A percentile compares a stretch with the other conserved stretches of the same genome.
These are phyloP conservation scores for Tricharina praecox DNA, from an alignment of 495 filamentous ascomycete species.

Conservation along the genomic window DNA sequence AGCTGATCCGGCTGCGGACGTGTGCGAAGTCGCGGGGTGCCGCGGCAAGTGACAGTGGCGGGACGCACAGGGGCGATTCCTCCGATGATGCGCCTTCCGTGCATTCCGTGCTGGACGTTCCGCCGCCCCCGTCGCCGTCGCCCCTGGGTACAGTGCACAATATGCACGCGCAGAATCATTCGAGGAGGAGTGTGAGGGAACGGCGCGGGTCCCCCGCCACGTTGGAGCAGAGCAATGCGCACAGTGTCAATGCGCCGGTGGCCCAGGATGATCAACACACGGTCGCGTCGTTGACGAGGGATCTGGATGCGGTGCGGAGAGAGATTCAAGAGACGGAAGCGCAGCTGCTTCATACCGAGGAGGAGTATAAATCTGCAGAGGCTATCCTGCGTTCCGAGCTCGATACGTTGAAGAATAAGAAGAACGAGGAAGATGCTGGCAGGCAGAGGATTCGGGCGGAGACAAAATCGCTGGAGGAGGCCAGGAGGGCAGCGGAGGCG, in stretches of 20 bases:
- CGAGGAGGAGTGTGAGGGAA: slow-evolving; percentile 28
- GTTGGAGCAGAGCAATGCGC: slow-evolving; percentile 30
- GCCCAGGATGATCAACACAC: slow-evolving; percentile 30
- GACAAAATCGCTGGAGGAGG: slow-evolving; percentile 59
- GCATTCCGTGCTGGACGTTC: slow-evolving; percentile 11
- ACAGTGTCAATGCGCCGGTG: background rate
- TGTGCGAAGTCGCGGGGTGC: slow-evolving; percentile 15
- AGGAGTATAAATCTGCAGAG: slow-evolving; percentile 52
- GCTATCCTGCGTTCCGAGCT: slow-evolving; percentile 44
- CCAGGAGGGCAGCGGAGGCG: slow-evolving; percentile 69
- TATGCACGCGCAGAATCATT: slow-evolving; percentile 40
- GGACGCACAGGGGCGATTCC: slow-evolving; percentile 25
- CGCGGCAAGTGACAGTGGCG: slow-evolving; percentile 1
- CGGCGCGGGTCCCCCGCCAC: slow-evolving; percentile 58
- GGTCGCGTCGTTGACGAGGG: slow-evolving; percentile 47
- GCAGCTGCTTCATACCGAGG: slow-evolving; percentile 46
- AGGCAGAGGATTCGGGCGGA: slow-evolving; percentile 57
- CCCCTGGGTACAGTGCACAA: slow-evolving; percentile 10
- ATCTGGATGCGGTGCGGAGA: slow-evolving; percentile 50
- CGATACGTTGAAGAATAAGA: slow-evolving; percentile 61
- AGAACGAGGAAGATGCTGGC: slow-evolving; percentile 52
- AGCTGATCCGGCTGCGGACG: slow-evolving; percentile 60
- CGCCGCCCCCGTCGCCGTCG: slow-evolving; percentile 11
- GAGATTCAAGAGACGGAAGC: slow-evolving; percentile 46
- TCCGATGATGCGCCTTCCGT: slow-evolving; percentile 25